phyloP scores from a whole-genome alignment of 306 rosid genomes.

The Malus sylvestris region DNA sequence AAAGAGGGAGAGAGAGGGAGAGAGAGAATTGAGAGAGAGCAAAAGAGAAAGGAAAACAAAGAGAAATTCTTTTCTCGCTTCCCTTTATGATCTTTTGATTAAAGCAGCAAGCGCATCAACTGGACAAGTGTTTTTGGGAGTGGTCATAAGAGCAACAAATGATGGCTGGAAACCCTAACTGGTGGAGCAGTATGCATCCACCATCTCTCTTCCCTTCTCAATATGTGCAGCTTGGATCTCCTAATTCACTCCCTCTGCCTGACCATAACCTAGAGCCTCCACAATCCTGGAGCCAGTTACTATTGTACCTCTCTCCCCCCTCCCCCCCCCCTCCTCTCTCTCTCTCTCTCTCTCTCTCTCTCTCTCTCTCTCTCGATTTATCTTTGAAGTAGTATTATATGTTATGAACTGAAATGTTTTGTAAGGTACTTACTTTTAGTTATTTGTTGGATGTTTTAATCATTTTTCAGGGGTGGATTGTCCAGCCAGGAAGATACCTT shows the following conservation, averaged over 20 bases:
- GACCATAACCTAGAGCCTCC: conserved; percentile 36
- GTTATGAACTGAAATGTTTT: background rate
- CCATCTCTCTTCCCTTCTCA: conserved; percentile 64
- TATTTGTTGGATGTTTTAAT: background rate
- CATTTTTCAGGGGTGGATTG: conserved; percentile 46
- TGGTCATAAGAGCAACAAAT: conserved; percentile 35
- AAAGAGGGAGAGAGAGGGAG: background rate
- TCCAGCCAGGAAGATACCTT: conserved; percentile 52
- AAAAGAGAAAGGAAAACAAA: conserved; percentile 8
- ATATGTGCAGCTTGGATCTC: conserved; percentile 45
- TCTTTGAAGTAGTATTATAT: background rate
- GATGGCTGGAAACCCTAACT: conserved; percentile 94
- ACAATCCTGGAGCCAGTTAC: conserved; percentile 64
- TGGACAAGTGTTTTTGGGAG: background rate
- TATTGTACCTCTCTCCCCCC: conserved; percentile 29
- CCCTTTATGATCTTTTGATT: conserved; percentile 15
- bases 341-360: background rate
- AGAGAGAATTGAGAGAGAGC: conserved; percentile 13
- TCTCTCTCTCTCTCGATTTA: background rate
- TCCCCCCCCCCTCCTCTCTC: too few species aligned
- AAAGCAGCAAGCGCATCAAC: background rate
- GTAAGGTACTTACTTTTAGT: background rate
- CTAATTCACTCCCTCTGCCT: conserved; percentile 27
- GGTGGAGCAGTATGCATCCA: conserved; percentile 81
- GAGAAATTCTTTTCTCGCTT: background rate